Percentiles rank a stretch among this genome's conserved stretches.
These are phyloP conservation scores for Fusarium brevicatenulatum DNA, from an alignment of 2,329 filamentous ascomycete genomes.

Conservation along the genomic window DNA sequence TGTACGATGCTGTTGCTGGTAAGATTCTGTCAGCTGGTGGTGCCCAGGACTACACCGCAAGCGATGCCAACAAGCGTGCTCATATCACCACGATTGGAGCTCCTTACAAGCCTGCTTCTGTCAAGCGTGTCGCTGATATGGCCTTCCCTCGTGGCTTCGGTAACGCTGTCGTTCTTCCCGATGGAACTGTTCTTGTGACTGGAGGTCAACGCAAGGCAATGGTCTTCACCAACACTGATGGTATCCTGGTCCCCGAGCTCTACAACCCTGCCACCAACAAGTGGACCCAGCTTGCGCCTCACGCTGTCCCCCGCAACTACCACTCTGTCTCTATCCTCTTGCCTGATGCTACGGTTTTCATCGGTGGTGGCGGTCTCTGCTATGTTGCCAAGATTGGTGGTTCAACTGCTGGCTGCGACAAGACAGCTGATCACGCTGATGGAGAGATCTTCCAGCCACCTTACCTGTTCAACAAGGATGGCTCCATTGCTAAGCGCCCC, in stretches of 20 bases:
- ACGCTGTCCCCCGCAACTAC: constrained; percentile 58
- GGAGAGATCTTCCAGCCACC: constrained; percentile 65
- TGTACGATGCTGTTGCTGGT: constrained; percentile 67
- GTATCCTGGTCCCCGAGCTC: constrained; percentile 56
- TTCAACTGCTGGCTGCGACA: constrained; percentile 42
- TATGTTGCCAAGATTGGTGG: constrained; percentile 45
- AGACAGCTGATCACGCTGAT: constrained; percentile 60
- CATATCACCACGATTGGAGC: constrained; percentile 59
- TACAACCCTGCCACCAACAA: constrained; percentile 55
- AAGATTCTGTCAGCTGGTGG: constrained; percentile 65
- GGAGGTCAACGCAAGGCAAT: constrained; percentile 50
- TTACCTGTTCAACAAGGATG: constrained; percentile 62
- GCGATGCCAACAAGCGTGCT: constrained; percentile 53
- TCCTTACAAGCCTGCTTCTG: constrained; percentile 21
- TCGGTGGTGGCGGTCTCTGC: constrained; percentile 64
- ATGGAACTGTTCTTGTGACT: constrained; percentile 56
- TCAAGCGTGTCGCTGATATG: constrained; percentile 46
- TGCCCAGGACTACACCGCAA: constrained; percentile 54
- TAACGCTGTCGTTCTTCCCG: constrained; percentile 57
- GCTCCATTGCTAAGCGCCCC: constrained; percentile 49
- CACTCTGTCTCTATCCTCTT: constrained; percentile 61
- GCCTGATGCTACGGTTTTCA: constrained; percentile 61
- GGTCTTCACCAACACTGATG: constrained; percentile 57
- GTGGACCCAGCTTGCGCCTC: constrained; percentile 52
- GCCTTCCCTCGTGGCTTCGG: constrained; percentile 53